Base-by-base conservation (phyloP, 257 asterid species). In the Fraxinus quadrangulata region DNA sequence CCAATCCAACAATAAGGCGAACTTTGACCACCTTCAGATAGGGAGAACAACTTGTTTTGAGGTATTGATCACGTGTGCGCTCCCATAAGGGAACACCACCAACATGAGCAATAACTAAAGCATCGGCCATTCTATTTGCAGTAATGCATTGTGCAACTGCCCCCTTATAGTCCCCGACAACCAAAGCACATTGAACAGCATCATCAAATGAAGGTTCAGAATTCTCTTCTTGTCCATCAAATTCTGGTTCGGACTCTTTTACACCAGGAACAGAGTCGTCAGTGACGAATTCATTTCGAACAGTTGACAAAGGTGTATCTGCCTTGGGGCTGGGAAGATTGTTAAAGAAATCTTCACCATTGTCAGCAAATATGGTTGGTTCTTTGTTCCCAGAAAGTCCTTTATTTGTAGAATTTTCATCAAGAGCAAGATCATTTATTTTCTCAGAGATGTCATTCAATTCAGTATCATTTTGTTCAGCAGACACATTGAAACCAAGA, bases 281-380 rank as follows among this genome's bases (percentile, higher is more conserved):
- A 30, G 73, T 42, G 3, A 80, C 84, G 80, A 86, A 84, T 70
- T 85, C 90, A 83, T 78, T 84, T 78, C 80, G 91, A 42, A 97
- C 82, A 49, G 80, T 84, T 37, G 97, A 82, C 69, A 82, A 6
- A 28, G 99, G 98, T 39, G 99, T 93, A 63, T 92, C 97, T 67
- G 87, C 92, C 86, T 82, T 93, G 28, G 99, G 99, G 82, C 97
- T 95, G 2, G 98, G 91, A 66, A 93, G 94, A 86, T 91, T 95
- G 87, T 95, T 89, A 74, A 95, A 95, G 89, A 95, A 95, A 80
- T 93, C 97, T 86, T 93, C 96, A 78, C 98, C 99, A 74, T 88
- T 95, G 84, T 95, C 99, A 36, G 81, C 79, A 72, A 71, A 81
- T 36, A 86, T 75, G 51, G 84, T 84, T 70, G 95, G 74, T 78